Evolutionary conservation across 2,329 filamentous ascomycete species (phyloP).

Genomic region (Colletotrichum truncatum): DNA sequence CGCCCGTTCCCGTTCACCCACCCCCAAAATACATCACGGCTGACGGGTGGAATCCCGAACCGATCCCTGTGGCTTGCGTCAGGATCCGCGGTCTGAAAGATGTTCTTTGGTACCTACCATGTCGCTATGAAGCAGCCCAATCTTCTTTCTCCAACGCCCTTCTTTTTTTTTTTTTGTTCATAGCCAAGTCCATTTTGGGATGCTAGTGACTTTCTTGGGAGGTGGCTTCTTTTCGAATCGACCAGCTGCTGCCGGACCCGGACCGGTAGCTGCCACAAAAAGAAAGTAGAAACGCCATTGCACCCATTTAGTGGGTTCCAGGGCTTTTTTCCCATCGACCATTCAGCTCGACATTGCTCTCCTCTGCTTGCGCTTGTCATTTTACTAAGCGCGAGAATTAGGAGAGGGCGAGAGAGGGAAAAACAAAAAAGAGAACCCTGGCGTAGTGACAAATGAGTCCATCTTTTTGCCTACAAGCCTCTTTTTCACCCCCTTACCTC

Average conservation of each 20-base stretch:
- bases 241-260: neutral
- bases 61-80: conserved; percentile 7
- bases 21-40: neutral
- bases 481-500: neutral
- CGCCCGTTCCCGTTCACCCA: too few relatives aligned
- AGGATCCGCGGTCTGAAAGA: neutral
- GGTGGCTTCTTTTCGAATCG: conserved; percentile 7
- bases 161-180: too few relatives aligned
- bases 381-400: neutral
- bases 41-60: neutral
- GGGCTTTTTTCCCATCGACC: neutral
- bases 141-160: conserved; percentile 1
- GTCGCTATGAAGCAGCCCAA: neutral
- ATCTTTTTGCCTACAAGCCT: neutral
- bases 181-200: too few relatives aligned
- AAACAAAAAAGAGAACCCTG: neutral
- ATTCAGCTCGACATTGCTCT: neutral
- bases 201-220: neutral
- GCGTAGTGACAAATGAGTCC: neutral
- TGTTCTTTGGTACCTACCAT: neutral
- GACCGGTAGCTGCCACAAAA: neutral
- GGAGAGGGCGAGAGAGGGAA: neutral
- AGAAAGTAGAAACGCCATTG: neutral
- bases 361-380: neutral
- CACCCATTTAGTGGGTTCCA: neutral